Base-by-base conservation (phyloP, 768 basidiomycete species). In the Collybiopsis confluens region DNA sequence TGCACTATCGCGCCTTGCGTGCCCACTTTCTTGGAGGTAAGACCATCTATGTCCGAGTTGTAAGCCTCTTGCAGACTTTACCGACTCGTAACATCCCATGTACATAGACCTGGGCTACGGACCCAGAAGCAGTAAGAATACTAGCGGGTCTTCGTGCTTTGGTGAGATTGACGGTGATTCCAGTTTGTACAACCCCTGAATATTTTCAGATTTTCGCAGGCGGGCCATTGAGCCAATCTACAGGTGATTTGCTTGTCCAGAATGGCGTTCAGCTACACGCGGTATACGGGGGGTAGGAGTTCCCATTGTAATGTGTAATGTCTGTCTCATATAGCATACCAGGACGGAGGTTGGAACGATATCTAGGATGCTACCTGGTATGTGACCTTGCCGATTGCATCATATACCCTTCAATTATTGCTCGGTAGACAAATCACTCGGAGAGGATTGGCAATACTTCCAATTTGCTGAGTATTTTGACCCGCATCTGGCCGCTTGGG, bases 171-270 rank as follows among this genome's bases (percentile, higher is more conserved):
- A 33, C 5, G 30, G 5, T 33, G 6, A 33, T 33, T 13, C 13
- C 6, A 33, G 5, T 6, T 6, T 33, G 30, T 33, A 13, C 6
- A 33, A 13, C 30, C 13, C 30, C 30, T 33, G 30, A 6, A 33
- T 3, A 23, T 56, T 21, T 36, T 16, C 13, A 33, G 9, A 23
- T 56, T 21, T 36, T 16, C 35, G 50, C 21, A 8, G 50, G 43
- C 15, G 55, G 26, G 16, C 45, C 41, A 27, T 36, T 61, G 18
- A 63, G 65, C 7, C 51, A 61, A 43, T 61, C 63, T 11, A 53
- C 67, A 1, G 74, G 71, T 0, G 66, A 74, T 13, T 45, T 36
- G 11, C 50, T 75, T 6, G 57, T 58, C 13, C 13, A 5, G 1
- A 43, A 52, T 13, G 55, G 64, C 15, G 73, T 72, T 1, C 65